Conservation (phyloP, 257 asterid genomes). For the Petunia secreta region DNA sequence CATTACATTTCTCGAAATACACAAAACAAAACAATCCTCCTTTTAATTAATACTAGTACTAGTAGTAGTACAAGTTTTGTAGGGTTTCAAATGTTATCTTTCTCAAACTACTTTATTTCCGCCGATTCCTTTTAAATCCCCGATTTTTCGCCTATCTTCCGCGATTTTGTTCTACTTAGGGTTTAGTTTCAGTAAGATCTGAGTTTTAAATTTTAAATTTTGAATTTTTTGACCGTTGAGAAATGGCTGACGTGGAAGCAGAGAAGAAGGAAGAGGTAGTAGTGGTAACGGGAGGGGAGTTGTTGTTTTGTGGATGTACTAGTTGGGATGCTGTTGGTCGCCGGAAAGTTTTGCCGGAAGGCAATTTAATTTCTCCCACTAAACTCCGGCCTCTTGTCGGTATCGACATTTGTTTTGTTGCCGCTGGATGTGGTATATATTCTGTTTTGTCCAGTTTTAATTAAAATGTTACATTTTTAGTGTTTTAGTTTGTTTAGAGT, state of each 20-base stretch:
- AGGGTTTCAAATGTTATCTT: constrained; percentile 46
- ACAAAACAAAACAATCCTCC: constrained; percentile 30
- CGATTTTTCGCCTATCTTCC: constrained; percentile 19
- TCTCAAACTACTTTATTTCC: constrained; percentile 24
- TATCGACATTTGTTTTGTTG: constrained; percentile 75
- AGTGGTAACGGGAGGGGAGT: constrained; percentile 74
- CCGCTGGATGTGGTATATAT: constrained; percentile 83
- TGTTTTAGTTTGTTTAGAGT: not conserved
- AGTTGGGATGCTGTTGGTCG: constrained; percentile 94
- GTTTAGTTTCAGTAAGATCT: constrained; percentile 37
- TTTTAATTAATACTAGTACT: not conserved
- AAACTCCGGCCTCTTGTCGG: constrained; percentile 86
- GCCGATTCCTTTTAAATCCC: constrained; percentile 37
- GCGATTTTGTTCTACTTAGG: not conserved
- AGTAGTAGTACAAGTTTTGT: not conserved
- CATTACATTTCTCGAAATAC: constrained; percentile 36
- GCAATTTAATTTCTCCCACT: constrained; percentile 79
- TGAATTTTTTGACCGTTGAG: constrained; percentile 37
- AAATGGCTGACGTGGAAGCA: constrained; percentile 63
- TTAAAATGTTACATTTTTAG: not conserved
- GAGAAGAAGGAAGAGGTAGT: constrained; percentile 55
- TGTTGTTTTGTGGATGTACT: constrained; percentile 87
- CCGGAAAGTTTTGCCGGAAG: constrained; percentile 61
- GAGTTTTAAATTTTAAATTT: not conserved
- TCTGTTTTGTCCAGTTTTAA: not conserved